Base-by-base conservation (phyloP, 495 filamentous ascomycete species). In the Penicillium robsamsonii region DNA sequence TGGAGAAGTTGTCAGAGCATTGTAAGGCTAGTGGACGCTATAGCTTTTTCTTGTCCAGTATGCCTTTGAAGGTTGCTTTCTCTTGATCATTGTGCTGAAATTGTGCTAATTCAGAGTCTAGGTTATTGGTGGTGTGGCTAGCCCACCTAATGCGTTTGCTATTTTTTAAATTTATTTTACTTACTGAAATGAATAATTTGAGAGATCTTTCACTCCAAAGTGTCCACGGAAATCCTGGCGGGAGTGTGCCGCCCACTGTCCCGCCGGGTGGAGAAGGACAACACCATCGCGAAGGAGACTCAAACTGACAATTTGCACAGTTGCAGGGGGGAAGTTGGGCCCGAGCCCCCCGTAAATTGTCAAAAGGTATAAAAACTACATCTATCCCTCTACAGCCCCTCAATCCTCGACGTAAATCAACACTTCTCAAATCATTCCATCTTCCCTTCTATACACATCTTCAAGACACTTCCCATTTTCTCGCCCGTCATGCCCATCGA, bases 31-130 rank as follows among this genome's bases (percentile, higher is more conserved):
- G 66, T 45, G 63, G 65, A 13, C 65, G 75, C 52, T 82, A 76
- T 69, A 76, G 62, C 7, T 82, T 83, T 58, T 83, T 81, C 61
- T 61, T 83, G 46, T 79, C 70, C 3, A 81, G 78, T 59, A 71
- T 79, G 56, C 82, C 81, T 0, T 59, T 82, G 38, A 79, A 83
- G 65, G 73, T 80, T 30, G 56, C 69, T 54, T 17, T 18, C 9
- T 42, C 13, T 20, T 40, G 11, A 18, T 17, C 31, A 24, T 20
- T 44, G 4, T 12, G 12, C 40, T 50, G 42, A 41, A 41, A 18
- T 22, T n/a, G 20, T 59, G 35, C 33, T 58, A 12, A 59, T 41
- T 18, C 12, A 46, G 13, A 56, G 2, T 50, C 8, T 49, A 68
- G 65, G 65, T 68, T 15, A 46, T 64, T 27, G 77, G 79, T 27